Conservation (phyloP, 108 stramenopile species). For the Conticribra guillardii region DNA sequence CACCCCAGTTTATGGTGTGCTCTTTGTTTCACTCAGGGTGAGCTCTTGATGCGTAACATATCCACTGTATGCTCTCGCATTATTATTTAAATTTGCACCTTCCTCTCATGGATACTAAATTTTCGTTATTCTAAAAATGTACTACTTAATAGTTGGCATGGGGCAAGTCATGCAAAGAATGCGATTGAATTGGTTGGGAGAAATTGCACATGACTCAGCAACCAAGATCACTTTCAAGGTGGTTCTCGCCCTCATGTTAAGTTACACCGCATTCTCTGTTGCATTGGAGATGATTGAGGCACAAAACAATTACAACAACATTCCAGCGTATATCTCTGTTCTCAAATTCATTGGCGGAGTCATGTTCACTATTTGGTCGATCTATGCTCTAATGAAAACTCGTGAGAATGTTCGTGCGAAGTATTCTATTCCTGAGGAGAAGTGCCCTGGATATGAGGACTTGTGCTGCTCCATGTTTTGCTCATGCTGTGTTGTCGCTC, state of each 20-base stretch:
- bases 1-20: constrained; percentile 79
- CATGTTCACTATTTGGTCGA: constrained; percentile 68
- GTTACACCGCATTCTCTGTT: constrained; percentile 64
- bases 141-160: constrained; percentile 57
- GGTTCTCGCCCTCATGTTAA: constrained; percentile 54
- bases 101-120: no score
- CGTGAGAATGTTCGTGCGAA: constrained; percentile 73
- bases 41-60: constrained; percentile 1
- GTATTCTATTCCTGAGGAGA: constrained; percentile 79
- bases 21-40: constrained; percentile 66
- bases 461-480: constrained; percentile 73
- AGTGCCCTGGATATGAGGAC: constrained; percentile 76
- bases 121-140: no score
- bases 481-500: constrained; percentile 78
- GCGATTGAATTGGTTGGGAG: constrained; percentile 82
- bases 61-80: neutral
- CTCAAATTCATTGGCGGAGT: constrained; percentile 62
- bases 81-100: neutral
- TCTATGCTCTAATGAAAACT: constrained; percentile 73
- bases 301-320: constrained; percentile 33
- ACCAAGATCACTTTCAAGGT: constrained; percentile 74
- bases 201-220: constrained; percentile 47
- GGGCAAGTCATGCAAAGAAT: constrained; percentile 85
- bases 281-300: constrained; percentile 53
- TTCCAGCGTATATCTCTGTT: constrained; percentile 47